phyloP scores from a whole-genome alignment of 140 eudicot genomes.

The Anethum foeniculum region DNA sequence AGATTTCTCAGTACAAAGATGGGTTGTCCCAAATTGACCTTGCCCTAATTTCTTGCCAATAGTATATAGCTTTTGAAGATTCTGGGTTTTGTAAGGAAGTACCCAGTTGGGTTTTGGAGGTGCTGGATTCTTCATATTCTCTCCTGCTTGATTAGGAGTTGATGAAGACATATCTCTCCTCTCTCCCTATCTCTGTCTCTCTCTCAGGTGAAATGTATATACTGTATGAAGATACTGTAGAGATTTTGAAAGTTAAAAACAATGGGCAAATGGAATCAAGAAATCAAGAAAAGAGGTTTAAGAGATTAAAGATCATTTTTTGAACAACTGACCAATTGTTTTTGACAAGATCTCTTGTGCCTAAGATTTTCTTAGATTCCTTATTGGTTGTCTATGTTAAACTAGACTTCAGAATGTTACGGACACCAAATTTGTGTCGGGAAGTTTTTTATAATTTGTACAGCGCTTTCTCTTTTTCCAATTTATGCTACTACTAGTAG shows the following conservation, averaged over 20 bases:
- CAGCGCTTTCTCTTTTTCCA: background rate
- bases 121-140: constrained; percentile 8
- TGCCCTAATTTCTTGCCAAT: constrained; percentile 69
- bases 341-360: background rate
- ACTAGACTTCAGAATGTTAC: background rate
- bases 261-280: background rate
- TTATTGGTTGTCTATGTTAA: background rate
- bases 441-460: background rate
- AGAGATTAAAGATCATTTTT: background rate
- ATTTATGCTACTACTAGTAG: background rate
- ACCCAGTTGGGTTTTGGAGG: constrained; percentile 49
- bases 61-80: constrained; percentile 47
- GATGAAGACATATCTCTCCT: constrained; percentile 12
- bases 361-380: constrained; percentile 2
- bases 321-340: background rate
- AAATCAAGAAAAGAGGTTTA: background rate
- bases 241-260: background rate
- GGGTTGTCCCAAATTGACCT: constrained; percentile 83
- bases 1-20: constrained; percentile 66
- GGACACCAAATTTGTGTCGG: constrained; percentile 2
- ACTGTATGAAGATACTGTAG: background rate
- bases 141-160: constrained; percentile 4
- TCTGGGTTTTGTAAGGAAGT: constrained; percentile 55
- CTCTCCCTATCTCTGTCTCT: background rate
- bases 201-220: background rate